A percentile compares a stretch with the other conserved stretches of the same genome.
Conservation (phyloP, 2,329 filamentous ascomycete genomes). For the Cladosporium halotolerans region DNA sequence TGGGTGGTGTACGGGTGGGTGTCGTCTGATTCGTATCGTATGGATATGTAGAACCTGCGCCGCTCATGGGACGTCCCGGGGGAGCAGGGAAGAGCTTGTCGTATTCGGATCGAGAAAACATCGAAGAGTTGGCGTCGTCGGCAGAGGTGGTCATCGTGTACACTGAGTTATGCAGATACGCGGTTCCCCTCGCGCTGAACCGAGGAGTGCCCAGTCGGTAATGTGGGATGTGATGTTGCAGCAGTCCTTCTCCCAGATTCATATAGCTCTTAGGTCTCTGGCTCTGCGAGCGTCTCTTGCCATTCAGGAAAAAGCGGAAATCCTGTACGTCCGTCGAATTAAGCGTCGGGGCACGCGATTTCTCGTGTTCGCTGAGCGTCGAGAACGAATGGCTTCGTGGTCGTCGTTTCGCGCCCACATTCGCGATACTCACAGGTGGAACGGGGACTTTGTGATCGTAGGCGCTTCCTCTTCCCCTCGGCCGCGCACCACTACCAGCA, state of each 20-base stretch:
- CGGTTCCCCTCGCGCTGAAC: constrained; percentile 70
- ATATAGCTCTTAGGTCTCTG: constrained; percentile 24
- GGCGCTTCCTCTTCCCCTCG: constrained; percentile 1
- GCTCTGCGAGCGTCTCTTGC: constrained; percentile 15
- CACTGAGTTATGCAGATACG: constrained; percentile 73
- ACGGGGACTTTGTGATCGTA: constrained; percentile 15
- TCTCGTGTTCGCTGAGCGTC: constrained; percentile 63
- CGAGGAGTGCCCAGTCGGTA: constrained; percentile 77
- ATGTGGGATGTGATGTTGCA: constrained; percentile 57
- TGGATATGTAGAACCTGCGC: neutral
- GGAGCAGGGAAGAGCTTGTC: constrained; percentile 40
- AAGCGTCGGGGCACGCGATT: constrained; percentile 31
- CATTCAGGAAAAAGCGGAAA: constrained; percentile 22
- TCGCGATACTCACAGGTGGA: constrained; percentile 21
- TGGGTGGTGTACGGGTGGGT: neutral
- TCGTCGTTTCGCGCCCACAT: constrained; percentile 16
- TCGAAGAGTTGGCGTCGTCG: constrained; percentile 64
- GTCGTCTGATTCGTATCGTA: neutral
- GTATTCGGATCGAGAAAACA: constrained; percentile 41
- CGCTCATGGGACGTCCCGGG: constrained; percentile 19
- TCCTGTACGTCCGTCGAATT: constrained; percentile 19
- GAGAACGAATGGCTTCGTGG: constrained; percentile 68
- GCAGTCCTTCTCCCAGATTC: constrained; percentile 21
- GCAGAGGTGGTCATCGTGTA: constrained; percentile 57
- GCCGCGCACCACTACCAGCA: neutral